These are phyloP conservation scores for Aegle marmelos DNA, from an alignment of 345 rosid species.

Conservation along the genomic window DNA sequence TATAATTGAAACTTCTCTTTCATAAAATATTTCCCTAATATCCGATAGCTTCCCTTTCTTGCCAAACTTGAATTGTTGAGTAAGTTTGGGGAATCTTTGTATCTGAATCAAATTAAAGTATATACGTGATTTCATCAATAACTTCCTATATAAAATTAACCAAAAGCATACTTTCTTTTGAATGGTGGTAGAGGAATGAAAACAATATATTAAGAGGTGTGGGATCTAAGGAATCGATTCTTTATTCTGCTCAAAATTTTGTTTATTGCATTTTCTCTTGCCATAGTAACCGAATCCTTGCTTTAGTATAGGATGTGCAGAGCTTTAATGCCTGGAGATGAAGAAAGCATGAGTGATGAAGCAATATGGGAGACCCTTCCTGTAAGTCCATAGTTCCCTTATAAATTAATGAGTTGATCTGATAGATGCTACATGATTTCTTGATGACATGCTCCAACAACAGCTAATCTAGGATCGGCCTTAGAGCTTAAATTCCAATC, in stretches of 20 bases:
- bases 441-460: not conserved
- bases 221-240: not conserved
- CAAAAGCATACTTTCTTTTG: not conserved
- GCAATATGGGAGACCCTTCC: slow-evolving; percentile 98
- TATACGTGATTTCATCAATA: not conserved
- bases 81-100: slow-evolving; percentile 3
- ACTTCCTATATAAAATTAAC: not conserved
- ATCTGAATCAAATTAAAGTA: not conserved
- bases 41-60: not conserved
- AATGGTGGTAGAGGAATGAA: not conserved
- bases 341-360: slow-evolving; percentile 88
- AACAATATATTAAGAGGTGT: not conserved
- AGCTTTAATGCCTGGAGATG: slow-evolving; percentile 94
- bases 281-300: not conserved
- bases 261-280: not conserved
- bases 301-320: slow-evolving; percentile 67
- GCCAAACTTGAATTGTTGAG: not conserved
- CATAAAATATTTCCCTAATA: not conserved
- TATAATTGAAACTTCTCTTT: not conserved
- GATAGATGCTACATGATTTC: slow-evolving; percentile 4
- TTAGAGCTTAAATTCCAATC: not conserved
- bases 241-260: not conserved
- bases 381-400: slow-evolving; percentile 40
- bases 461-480: not conserved
- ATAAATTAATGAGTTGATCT: not conserved